These are phyloP conservation scores for Xylariaceae sp. DNA, from an alignment of 2,329 filamentous ascomycete genomes.

Conservation along the genomic window DNA sequence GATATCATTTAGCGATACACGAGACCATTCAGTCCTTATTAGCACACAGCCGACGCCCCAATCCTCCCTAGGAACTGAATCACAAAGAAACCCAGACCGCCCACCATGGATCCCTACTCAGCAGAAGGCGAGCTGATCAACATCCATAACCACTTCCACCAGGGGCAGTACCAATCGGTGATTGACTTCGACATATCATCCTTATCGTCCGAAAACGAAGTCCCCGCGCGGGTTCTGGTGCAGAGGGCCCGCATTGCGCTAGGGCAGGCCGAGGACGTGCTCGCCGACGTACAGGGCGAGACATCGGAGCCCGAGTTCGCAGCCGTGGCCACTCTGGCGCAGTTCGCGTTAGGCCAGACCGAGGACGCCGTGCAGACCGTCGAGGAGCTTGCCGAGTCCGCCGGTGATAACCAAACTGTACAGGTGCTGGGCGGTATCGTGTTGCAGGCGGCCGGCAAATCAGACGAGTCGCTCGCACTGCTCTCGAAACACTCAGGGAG, in stretches of 20 bases:
- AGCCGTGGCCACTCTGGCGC: slow-evolving; percentile 78
- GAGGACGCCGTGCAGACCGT: slow-evolving; percentile 68
- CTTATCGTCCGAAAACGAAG: slow-evolving; percentile 78
- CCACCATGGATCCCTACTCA: slow-evolving; percentile 71
- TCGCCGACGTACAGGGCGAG: slow-evolving; percentile 70
- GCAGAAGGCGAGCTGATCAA: slow-evolving; percentile 75
- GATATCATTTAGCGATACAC: background rate
- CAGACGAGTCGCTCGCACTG: slow-evolving; percentile 83
- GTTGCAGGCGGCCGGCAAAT: slow-evolving; percentile 78
- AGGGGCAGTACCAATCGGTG: slow-evolving; percentile 86
- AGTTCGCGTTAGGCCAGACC: slow-evolving; percentile 65
- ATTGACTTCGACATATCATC: slow-evolving; percentile 83
- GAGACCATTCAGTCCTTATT: background rate
- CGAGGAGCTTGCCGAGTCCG: slow-evolving; percentile 70
- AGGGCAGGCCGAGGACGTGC: slow-evolving; percentile 76
- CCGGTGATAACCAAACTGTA: slow-evolving; percentile 77
- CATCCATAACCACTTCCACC: slow-evolving; percentile 74
- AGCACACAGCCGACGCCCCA: background rate
- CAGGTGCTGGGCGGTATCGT: slow-evolving; percentile 85
- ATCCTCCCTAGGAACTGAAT: background rate
- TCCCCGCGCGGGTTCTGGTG: slow-evolving; percentile 78
- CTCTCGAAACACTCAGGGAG: slow-evolving; percentile 85
- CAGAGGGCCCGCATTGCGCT: slow-evolving; percentile 85
- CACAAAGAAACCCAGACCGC: slow-evolving; percentile 2
- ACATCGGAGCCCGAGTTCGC: slow-evolving; percentile 71